These are phyloP conservation scores for Penstemon barbatus DNA, from an alignment of 257 asterid species.

Conservation along the genomic window DNA sequence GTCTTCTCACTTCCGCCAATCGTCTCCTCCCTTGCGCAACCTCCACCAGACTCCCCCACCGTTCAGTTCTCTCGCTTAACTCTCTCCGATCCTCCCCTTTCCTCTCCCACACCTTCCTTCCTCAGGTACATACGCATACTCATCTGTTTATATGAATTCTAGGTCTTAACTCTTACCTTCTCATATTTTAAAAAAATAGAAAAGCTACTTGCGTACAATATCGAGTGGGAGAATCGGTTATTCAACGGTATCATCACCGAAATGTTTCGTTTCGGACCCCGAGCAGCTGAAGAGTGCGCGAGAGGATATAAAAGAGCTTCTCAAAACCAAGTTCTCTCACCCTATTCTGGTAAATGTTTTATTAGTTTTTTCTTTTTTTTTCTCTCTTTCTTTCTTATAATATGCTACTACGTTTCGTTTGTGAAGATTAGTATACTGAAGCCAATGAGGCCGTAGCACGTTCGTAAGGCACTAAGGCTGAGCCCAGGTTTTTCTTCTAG, in stretches of 20 bases:
- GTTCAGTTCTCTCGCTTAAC: slow-evolving; percentile 40
- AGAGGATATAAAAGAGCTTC: slow-evolving; percentile 79
- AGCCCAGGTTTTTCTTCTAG: too few relatives aligned
- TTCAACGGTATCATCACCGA: slow-evolving; percentile 60
- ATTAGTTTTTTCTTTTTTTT: neutral
- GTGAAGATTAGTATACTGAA: neutral
- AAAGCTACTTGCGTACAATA: slow-evolving; percentile 35
- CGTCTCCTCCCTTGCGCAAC: slow-evolving; percentile 25
- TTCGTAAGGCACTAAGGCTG: too few relatives aligned
- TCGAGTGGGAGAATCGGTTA: slow-evolving; percentile 51
- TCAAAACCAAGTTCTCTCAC: slow-evolving; percentile 65
- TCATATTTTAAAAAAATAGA: slow-evolving; percentile 33
- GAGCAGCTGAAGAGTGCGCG: slow-evolving; percentile 87
- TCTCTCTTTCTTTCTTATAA: neutral
- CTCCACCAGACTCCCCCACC: slow-evolving; percentile 37
- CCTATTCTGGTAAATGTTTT: slow-evolving; percentile 66
- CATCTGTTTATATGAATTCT: neutral
- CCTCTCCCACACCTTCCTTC: slow-evolving; percentile 49
- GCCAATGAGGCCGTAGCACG: too few relatives aligned
- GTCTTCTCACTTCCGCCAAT: slow-evolving; percentile 46
- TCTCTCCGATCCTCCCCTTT: slow-evolving; percentile 60
- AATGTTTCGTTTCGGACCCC: slow-evolving; percentile 69
- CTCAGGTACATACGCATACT: slow-evolving; percentile 41
- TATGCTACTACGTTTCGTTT: neutral
- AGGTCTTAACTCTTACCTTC: neutral